Evolutionary conservation across 306 rosid species (phyloP), one percentile per base, ranked within the genome.

Genomic region (Neltuma alba): DNA sequence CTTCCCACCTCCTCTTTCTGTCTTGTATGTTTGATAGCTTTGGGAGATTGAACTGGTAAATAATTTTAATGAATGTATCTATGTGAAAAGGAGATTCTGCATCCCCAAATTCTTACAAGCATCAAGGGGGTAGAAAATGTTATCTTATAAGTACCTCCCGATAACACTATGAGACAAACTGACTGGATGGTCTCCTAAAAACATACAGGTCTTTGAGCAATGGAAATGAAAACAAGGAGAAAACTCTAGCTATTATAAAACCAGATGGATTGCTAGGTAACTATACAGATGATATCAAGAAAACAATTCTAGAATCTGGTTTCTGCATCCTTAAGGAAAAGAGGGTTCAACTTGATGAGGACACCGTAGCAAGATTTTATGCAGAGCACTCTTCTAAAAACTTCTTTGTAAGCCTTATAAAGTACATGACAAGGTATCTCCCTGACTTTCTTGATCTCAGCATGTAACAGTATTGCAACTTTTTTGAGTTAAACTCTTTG

Each of bases 351-450:
- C 92, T 92, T 73, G 93, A 91, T 36, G 88, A 89, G 83, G 89
- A 78, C 9, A 72, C 86, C 37, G 91, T 87, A 66, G n/a, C 68
- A 76, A 75, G 71, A 72, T 94, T 91, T 77, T 92, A 87, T 79
- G 93, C 89, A 14, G 95, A 92, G 70, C 97, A 94, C 65, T 89
- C 97, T 81, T 86, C 87, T 8, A 92, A 70, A 81, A 79, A 83
- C 85, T 92, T 94, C 85, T 92, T 92, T 80, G 73, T 85, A 45
- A 81, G 72, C 82, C 92, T 94, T 36, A 77, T 87, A 66, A 87
- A 85, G 55, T 92, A 94, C 88, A 91, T 94, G 94, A 89, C 89
- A 75, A 92, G 97, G 98, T 94, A 88, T 67, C 7, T n/a, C 37
- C 50, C 38, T 65, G 33, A 67, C 72, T 66, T 6, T 69, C 52